Conservation (phyloP, 148 eudicot species). For the Fallopia convolvulus region DNA sequence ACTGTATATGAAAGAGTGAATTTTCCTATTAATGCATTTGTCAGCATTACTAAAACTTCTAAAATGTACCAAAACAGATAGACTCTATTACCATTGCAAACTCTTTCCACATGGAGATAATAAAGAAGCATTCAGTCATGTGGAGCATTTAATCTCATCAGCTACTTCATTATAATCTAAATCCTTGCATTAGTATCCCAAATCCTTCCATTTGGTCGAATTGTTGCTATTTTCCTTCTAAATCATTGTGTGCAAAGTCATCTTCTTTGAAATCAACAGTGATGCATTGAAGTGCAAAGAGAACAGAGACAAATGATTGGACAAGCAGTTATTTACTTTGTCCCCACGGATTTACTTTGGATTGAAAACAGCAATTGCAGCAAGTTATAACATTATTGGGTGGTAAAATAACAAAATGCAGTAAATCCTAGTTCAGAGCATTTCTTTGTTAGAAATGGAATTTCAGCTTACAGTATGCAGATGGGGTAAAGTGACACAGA, state of each 20-base stretch:
- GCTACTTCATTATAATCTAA: too few species aligned
- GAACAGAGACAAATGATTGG: not conserved
- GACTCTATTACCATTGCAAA: too few species aligned
- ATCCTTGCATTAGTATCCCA: not conserved
- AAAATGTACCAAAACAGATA: too few species aligned
- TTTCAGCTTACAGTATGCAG: conserved; percentile 65
- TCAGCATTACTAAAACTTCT: too few species aligned
- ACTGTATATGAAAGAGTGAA: too few species aligned
- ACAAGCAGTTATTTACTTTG: not conserved
- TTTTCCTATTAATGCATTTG: too few species aligned
- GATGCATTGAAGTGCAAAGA: not conserved
- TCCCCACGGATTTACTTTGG: conserved; percentile 24
- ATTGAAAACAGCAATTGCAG: conserved; percentile 82
- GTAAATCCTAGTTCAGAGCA: not conserved
- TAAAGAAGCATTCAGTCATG: too few species aligned
- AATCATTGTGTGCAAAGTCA: not conserved
- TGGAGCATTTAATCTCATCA: too few species aligned
- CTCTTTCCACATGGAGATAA: too few species aligned
- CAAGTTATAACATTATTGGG: conserved; percentile 40
- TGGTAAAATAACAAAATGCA: conserved; percentile 15
- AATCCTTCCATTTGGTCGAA: not conserved
- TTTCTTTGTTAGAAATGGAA: not conserved
- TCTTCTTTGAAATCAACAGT: not conserved
- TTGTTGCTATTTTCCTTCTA: not conserved
- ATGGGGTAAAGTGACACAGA: conserved; percentile 84